Base-by-base conservation (phyloP, 768 basidiomycete genomes). In the Amanita molliuscula region DNA sequence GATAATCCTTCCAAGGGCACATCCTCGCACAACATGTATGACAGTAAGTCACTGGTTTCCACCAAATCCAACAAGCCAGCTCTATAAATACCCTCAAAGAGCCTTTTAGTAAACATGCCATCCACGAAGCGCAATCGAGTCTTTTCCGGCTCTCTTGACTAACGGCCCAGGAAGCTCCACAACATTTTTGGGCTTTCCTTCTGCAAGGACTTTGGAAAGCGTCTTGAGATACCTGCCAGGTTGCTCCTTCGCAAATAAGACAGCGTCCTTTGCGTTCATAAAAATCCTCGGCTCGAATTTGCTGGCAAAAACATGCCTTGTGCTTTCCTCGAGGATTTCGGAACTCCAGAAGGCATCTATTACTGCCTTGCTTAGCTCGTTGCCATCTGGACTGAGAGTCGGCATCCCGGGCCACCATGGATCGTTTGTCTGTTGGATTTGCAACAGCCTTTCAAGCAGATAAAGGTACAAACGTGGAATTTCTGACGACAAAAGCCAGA, bases 391-490 rank as follows among this genome's bases (percentile, higher is more conserved):
- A 29, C 62, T 60, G 1, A n/a, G 41, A 15, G 58, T 59, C 10
- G 47, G 21, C 9, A 47, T 59, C 6, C 59, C 61, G n/a, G 70
- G 70, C 72, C 72, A 74, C 61, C 67, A 71, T 44, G 51, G 69
- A 63, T 2, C 58, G 50, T 13, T 45, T 53, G 26, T 58, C 55
- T 21, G 53, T 48, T 7, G 36, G 8, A 5, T 35, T 28, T 7
- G 59, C 50, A 21, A 60, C 49, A 15, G 6, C 9, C 55, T 55
- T 26, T 70, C 68, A 26, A 76, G 57, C 20, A 76, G 59, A 25
- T 56, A 66, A 15, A 69, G 49, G 47, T 75, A 76, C 1, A 74
- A 46, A 0, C 58, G 61, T 0, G 73, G 71, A 5, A 72, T 55
- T 15, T 67, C 46, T 0, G 58, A 52, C 1, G 63, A 52, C 1